Conservation (phyloP, 2,329 filamentous ascomycete species). For the Venturia carpophila region DNA sequence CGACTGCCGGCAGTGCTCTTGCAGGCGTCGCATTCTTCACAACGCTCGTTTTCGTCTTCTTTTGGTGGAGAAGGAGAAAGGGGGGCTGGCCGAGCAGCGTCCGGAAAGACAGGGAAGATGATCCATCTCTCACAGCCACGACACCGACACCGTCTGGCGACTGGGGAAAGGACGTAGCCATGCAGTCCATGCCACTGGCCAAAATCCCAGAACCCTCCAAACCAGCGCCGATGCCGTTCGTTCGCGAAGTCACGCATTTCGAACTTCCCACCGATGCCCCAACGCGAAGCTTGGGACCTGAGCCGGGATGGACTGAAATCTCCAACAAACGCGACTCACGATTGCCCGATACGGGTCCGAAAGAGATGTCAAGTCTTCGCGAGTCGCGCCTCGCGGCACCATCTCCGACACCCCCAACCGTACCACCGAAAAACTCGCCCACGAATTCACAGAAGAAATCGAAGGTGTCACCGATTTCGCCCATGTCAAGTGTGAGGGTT, state of each 20-base stretch:
- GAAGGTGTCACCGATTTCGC: background rate
- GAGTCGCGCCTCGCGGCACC: background rate
- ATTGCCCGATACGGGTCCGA: background rate
- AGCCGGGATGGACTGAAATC: background rate
- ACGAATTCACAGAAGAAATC: too few species aligned
- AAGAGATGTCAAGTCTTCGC: background rate
- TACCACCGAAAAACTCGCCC: background rate
- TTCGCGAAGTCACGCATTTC: constrained; percentile 7
- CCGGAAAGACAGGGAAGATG: background rate
- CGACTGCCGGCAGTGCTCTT: background rate
- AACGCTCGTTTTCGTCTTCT: background rate
- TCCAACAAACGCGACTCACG: background rate
- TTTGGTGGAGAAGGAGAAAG: constrained; percentile 3
- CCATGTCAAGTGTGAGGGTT: background rate
- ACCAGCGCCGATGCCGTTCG: background rate
- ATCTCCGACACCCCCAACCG: background rate
- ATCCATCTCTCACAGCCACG: background rate
- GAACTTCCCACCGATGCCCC: background rate
- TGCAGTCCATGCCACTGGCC: background rate
- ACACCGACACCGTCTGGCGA: background rate
- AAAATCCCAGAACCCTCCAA: background rate
- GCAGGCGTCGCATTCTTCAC: background rate
- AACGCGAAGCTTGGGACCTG: background rate
- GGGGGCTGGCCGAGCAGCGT: background rate
- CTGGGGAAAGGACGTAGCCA: constrained; percentile 3